Base-by-base conservation (phyloP, 2,329 filamentous ascomycete genomes). In the Venturiaceae sp. region DNA sequence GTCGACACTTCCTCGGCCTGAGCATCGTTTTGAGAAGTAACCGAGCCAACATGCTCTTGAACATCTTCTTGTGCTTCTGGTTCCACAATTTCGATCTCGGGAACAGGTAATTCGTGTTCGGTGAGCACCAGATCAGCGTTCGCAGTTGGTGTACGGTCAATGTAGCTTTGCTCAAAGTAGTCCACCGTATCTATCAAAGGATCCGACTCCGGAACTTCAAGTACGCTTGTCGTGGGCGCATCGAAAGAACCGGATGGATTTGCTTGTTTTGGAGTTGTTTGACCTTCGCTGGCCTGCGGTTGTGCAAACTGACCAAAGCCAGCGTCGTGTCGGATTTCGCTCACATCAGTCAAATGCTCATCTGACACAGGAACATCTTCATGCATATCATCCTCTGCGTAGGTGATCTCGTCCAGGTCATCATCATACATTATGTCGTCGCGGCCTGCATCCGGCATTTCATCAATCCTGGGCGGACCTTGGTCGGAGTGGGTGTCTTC, bases 401-500 rank as follows among this genome's bases (percentile, higher is more conserved):
- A 50, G 11, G 47, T 60, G 4, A 36, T 60, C 21, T 70, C 70
- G 26, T 60, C 53, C 21, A 54, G 68, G 62, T 59, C 60, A 57
- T 73, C 71, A 34, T 65, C 64, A 21, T 50, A 50, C 71, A 73
- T 73, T 57, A 69, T 66, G 52, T 73, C 70, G 59, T 73, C 71
- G 54, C 67, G 64, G 34, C 68, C 50, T 65, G 55, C 28, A 23
- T 54, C 30, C n/a, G 53, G 36, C 16, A 41, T 28, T 56, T 56
- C 34, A 32, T 39, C 54, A 56, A 26, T 11, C 23, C 52, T 19
- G 16, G 34, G 11, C 13, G 28, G 63, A 16, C 60, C 68, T n/a
- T 54, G 59, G 26, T 68, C 69, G 46, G 67, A 65, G 14, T 58
- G 65, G 14, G 66, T 72, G 63, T 86, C 83, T 63, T 82, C 77